Evolutionary conservation across 768 basidiomycete species (phyloP), one percentile per base, ranked within the genome.

Genomic region (Auriscalpium orientale): DNA sequence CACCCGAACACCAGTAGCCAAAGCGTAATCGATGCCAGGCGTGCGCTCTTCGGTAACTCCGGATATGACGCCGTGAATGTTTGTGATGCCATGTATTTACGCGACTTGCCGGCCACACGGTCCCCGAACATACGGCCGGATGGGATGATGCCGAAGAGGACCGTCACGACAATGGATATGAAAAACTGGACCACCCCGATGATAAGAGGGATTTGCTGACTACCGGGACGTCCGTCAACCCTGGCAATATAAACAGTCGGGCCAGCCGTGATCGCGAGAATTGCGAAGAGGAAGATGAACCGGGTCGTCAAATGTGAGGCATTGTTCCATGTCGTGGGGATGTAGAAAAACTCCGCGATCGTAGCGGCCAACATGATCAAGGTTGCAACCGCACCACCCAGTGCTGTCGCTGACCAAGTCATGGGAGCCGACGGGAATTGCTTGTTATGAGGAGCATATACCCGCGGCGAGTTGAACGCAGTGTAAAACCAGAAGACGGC

Each of bases 1-100:
- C 95, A 97, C n/a, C 84, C 77, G 67, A 98, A 98, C 66, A 98
- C 82, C 53, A 98, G 82, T 46, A 90, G 54, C 97, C 97, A 99
- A 48, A 99, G 81, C 45, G 76, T 63, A 68, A 97, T 83, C 40
- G 92, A 95, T 1, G 92, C 93, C 11, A 78, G 77, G 49, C 97
- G 91, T 4, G 92, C 84, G 46, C 72, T 72, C 57, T 83, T 75
- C 22, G 81, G 71, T 46, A 99, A 82, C 3, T 79, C 72, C 1
- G 95, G 97, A 68, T 99, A 99, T 5, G 94, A 95, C 0, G 97
- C 97, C 1, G 97, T 99, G 74, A 99, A 98, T 0, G 97, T 98
- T 70, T 99, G 97, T 18, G 91, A 95, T 40, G 97, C 97, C 79
- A 99, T 86, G 70, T 98, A 98, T 72, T 98, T 98, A 66, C 97